A percentile compares a stretch with the other conserved stretches of the same genome.
phyloP scores from a whole-genome alignment of 2,329 filamentous ascomycete species.

The Colletotrichum sp. region DNA sequence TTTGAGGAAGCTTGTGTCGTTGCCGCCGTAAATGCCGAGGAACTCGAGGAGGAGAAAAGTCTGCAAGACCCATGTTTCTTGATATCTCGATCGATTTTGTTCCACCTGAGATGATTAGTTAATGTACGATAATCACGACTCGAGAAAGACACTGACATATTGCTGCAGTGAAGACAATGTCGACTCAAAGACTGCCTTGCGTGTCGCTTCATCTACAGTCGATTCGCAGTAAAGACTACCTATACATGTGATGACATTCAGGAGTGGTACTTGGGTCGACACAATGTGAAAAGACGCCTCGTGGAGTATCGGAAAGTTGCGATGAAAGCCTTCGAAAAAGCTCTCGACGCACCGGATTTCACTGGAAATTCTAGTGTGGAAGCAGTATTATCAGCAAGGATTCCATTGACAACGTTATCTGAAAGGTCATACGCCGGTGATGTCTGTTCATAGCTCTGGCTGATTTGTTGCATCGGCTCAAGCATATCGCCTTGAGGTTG shows the following conservation, averaged over 20 bases:
- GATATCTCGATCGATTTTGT: constrained; percentile 3
- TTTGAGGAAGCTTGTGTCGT: constrained; percentile 5
- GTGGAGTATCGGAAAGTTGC: neutral
- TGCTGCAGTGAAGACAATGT: neutral
- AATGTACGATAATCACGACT: rapidly evolving
- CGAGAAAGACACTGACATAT: neutral
- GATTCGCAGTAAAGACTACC: constrained; percentile 11
- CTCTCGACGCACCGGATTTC: constrained; percentile 6
- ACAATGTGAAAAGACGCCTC: constrained; percentile 5
- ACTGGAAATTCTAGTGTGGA: neutral
- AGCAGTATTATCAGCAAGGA: neutral
- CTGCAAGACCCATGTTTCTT: constrained; percentile 8
- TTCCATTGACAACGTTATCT: neutral
- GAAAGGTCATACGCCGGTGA: neutral
- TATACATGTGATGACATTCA: constrained; percentile 2
- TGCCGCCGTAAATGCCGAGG: constrained; percentile 6
- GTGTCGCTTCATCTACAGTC: neutral
- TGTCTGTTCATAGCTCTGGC: neutral
- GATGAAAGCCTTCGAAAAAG: constrained; percentile 7
- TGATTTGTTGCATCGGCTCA: neutral
- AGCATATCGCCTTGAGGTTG: neutral
- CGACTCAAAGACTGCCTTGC: constrained; percentile 2
- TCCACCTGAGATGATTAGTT: neutral
- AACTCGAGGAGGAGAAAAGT: constrained; percentile 6
- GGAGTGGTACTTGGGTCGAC: constrained; percentile 1